Evolutionary conservation across 2,329 filamentous ascomycete species (phyloP).

Genomic region (Aspergillus uvarum): DNA sequence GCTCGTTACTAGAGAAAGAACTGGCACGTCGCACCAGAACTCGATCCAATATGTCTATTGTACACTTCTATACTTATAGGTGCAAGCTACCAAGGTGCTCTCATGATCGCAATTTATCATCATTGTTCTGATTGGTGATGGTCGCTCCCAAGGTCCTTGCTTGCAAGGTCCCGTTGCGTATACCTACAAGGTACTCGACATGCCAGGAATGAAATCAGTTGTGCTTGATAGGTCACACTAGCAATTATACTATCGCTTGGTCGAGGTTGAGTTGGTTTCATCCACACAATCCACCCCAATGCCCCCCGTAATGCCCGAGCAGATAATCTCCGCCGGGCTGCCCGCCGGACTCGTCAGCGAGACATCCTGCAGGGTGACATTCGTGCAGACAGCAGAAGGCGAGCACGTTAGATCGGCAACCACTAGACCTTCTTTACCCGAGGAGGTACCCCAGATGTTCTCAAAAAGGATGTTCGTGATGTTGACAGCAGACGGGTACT

Average conservation of each 20-base stretch:
- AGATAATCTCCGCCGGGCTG: constrained; percentile 48
- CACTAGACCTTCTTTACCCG: constrained; percentile 55
- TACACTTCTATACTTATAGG: constrained; percentile 2
- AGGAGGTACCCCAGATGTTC: constrained; percentile 59
- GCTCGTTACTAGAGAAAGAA: not conserved
- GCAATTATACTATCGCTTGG: not conserved
- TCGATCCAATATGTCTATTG: not conserved
- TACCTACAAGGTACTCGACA: not conserved
- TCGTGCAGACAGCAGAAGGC: constrained; percentile 57
- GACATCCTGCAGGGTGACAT: constrained; percentile 57
- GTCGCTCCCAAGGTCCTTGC: constrained; percentile 7
- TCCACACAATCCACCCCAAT: constrained; percentile 40
- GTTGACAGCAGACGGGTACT: constrained; percentile 58
- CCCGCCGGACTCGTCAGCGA: constrained; percentile 54
- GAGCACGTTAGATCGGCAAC: constrained; percentile 59
- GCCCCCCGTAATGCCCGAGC: constrained; percentile 48
- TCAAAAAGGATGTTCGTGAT: constrained; percentile 60
- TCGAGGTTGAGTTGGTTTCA: not conserved
- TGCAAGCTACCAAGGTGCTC: constrained; percentile 4
- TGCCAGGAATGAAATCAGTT: not conserved
- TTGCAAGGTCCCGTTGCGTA: constrained; percentile 3
- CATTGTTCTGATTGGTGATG: constrained; percentile 8
- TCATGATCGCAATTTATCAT: constrained; percentile 5
- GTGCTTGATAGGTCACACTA: not conserved
- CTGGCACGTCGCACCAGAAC: not conserved